Percentiles rank a stretch among this genome's conserved stretches.
phyloP scores from a whole-genome alignment of 139 green algal species.

The Auxenochlorella protothecoides region DNA sequence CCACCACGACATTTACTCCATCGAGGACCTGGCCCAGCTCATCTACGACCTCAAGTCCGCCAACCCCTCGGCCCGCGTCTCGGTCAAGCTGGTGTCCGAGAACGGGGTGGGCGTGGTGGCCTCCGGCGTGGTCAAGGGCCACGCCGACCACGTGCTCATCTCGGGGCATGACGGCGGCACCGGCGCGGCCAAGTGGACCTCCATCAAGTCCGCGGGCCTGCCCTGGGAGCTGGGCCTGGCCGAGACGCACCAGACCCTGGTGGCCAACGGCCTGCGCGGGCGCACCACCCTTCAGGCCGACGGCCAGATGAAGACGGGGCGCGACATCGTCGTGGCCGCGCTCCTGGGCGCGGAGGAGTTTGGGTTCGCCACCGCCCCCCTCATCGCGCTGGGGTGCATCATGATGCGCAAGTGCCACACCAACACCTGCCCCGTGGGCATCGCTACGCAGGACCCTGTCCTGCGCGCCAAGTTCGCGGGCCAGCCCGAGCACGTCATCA shows the following conservation, averaged over 20 bases:
- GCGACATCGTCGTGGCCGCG: constrained; percentile 83
- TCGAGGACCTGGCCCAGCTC: constrained; percentile 98
- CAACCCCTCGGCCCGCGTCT: constrained; percentile 80
- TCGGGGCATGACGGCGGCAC: constrained; percentile 96
- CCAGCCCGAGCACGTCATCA: constrained; percentile 61
- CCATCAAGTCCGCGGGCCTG: constrained; percentile 96
- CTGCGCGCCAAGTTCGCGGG: constrained; percentile 93
- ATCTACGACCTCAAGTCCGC: constrained; percentile 92
- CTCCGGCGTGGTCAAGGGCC: constrained; percentile 94
- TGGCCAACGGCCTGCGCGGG: constrained; percentile 88
- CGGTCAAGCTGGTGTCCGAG: constrained; percentile 97
- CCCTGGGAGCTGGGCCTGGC: constrained; percentile 95
- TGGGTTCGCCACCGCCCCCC: constrained; percentile 93
- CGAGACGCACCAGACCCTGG: constrained; percentile 72
- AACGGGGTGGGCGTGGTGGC: constrained; percentile 96
- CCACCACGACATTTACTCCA: constrained; percentile 99
- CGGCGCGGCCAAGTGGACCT: constrained; percentile 87
- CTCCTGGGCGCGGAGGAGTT: constrained; percentile 93
- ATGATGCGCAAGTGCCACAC: constrained; percentile 99
- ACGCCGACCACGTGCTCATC: constrained; percentile 95
- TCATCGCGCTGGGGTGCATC: constrained; percentile 98
- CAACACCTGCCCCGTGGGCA: constrained; percentile 99
- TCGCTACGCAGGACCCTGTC: constrained; percentile 95
- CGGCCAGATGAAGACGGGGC: constrained; percentile 83
- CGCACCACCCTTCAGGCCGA: constrained; percentile 86